Percentiles rank a stretch among this genome's conserved stretches.
These are phyloP conservation scores for Handroanthus guayacan DNA, from an alignment of 257 asterid species.

Conservation along the genomic window DNA sequence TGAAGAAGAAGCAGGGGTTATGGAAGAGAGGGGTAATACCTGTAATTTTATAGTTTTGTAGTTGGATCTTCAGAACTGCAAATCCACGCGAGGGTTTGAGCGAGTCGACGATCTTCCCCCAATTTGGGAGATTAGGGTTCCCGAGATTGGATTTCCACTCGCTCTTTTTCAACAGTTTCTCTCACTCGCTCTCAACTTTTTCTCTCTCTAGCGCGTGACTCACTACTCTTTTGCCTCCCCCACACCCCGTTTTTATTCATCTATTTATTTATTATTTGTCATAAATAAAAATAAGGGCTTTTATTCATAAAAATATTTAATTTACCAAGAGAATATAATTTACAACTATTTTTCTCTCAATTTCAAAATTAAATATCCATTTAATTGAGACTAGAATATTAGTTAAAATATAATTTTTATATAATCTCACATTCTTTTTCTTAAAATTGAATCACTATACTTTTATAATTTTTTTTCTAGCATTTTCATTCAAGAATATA, in stretches of 20 bases:
- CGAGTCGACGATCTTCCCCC: constrained; percentile 63
- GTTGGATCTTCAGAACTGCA: constrained; percentile 62
- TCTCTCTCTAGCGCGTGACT: constrained; percentile 58
- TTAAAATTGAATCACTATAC: too few species aligned
- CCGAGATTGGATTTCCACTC: constrained; percentile 46
- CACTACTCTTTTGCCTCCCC: constrained; percentile 11
- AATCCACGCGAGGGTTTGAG: constrained; percentile 84
- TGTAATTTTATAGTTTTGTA: constrained; percentile 41
- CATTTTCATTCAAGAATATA: too few species aligned
- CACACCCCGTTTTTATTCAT: too few species aligned
- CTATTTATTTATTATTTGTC: neutral
- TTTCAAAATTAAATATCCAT: too few species aligned
- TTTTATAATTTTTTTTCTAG: too few species aligned
- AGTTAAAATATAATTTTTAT: too few species aligned
- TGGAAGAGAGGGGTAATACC: constrained; percentile 46
- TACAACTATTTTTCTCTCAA: too few species aligned
- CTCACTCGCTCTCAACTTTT: constrained; percentile 49
- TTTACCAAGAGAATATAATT: too few species aligned
- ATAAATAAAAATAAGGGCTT: too few species aligned
- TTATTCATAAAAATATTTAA: too few species aligned
- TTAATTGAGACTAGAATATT: too few species aligned
- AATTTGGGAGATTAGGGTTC: constrained; percentile 67
- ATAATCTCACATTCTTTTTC: too few species aligned
- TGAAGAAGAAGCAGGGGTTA: constrained; percentile 24
- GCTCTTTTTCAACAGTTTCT: constrained; percentile 46